These are phyloP conservation scores for Boletus vinaceobasis DNA, from an alignment of 768 basidiomycete species.

Conservation along the genomic window DNA sequence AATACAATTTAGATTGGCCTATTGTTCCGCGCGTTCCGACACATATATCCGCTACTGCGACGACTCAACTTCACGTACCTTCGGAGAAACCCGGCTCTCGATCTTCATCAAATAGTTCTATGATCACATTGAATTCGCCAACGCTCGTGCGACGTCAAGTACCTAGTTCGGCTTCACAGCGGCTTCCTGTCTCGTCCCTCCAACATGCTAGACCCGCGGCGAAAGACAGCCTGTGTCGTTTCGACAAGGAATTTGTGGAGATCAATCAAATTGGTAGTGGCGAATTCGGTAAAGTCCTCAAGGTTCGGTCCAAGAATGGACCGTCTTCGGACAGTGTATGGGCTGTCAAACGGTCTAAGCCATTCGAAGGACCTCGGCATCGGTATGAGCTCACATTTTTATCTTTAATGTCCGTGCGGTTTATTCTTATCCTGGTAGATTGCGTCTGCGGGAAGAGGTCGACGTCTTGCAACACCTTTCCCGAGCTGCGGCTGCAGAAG, in stretches of 20 bases:
- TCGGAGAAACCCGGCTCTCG: slow-evolving; percentile 53
- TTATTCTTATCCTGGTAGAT: slow-evolving; percentile 38
- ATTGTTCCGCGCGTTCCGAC: slow-evolving; percentile 48
- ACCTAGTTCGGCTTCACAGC: slow-evolving; percentile 23
- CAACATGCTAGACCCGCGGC: slow-evolving; percentile 30
- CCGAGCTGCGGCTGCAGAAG: slow-evolving; percentile 28
- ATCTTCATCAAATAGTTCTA: slow-evolving; percentile 54
- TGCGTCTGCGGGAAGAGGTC: slow-evolving; percentile 91
- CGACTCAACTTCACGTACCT: slow-evolving; percentile 33
- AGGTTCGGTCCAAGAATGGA: slow-evolving; percentile 65
- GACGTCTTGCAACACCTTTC: slow-evolving; percentile 81
- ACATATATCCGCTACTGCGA: slow-evolving; percentile 47
- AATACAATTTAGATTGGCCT: slow-evolving; percentile 47
- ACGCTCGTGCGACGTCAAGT: slow-evolving; percentile 37
- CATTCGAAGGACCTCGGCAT: slow-evolving; percentile 87
- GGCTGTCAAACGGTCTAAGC: slow-evolving; percentile 93
- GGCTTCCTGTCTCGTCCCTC: slow-evolving; percentile 21
- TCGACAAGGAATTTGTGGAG: slow-evolving; percentile 78
- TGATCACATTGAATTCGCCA: slow-evolving; percentile 45
- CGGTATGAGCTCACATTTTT: slow-evolving; percentile 50
- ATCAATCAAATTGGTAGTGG: slow-evolving; percentile 84
- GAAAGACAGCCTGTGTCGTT: slow-evolving; percentile 59
- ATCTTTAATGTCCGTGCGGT: slow-evolving; percentile 12
- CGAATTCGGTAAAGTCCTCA: slow-evolving; percentile 91
- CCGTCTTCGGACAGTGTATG: slow-evolving; percentile 49